Conservation (phyloP, 768 basidiomycete species). For the Termitomyces sp. region DNA sequence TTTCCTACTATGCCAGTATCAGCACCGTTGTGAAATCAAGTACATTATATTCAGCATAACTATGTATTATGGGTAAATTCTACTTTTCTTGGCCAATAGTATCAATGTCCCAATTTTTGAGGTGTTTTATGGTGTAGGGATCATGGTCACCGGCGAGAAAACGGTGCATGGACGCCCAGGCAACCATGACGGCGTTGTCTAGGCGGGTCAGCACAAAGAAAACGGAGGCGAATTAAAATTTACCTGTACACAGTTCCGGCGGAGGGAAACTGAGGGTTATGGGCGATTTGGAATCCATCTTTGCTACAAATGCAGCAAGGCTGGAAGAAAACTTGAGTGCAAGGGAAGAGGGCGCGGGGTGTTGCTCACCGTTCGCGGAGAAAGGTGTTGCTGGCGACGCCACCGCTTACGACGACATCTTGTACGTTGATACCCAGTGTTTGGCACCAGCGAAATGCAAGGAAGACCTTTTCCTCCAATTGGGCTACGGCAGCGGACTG, state of each 20-base stretch:
- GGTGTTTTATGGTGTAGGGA: constrained; percentile 52
- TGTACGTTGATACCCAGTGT: constrained; percentile 36
- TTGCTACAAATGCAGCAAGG: constrained; percentile 22
- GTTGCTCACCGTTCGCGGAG: constrained; percentile 55
- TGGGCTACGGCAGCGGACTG: constrained; percentile 69
- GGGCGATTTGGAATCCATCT: constrained; percentile 15
- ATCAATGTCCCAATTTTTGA: constrained; percentile 79
- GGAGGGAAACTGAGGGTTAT: constrained; percentile 71
- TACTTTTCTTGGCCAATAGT: constrained; percentile 22
- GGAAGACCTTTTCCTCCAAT: constrained; percentile 64
- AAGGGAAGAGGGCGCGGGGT: not conserved
- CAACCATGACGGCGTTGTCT: constrained; percentile 99
- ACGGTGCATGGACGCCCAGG: constrained; percentile 83
- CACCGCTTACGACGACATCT: constrained; percentile 81
- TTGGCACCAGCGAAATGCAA: constrained; percentile 44
- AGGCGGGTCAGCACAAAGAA: not conserved
- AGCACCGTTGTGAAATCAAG: constrained; percentile 2
- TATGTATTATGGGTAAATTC: not conserved
- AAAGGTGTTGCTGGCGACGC: constrained; percentile 83
- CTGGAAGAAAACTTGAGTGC: constrained; percentile 15
- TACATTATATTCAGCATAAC: not conserved
- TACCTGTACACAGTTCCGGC: constrained; percentile 75
- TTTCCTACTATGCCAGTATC: too few species aligned
- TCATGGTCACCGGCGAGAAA: constrained; percentile 61
- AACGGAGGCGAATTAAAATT: not conserved